These are phyloP conservation scores for Solanum verrucosum DNA, from an alignment of 257 asterid species.

Conservation along the genomic window DNA sequence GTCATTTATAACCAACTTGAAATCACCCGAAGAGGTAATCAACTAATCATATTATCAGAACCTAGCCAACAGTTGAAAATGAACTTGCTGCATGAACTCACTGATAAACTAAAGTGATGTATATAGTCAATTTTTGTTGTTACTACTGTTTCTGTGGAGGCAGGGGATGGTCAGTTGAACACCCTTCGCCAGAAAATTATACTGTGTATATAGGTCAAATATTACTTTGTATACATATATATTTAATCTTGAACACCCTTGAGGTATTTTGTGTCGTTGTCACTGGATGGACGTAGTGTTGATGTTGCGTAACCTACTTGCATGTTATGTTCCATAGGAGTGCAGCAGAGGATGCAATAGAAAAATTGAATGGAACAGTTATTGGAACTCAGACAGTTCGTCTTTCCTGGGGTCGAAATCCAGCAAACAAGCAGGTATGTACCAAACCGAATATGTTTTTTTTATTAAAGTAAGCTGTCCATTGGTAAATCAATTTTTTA, in stretches of 20 bases:
- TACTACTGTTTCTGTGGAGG: neutral
- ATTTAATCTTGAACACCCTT: neutral
- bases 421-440: constrained; percentile 9
- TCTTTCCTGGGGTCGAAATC: constrained; percentile 14
- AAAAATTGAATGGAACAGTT: constrained; percentile 13
- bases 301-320: neutral
- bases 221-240: neutral
- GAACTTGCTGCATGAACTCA: neutral
- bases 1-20: neutral
- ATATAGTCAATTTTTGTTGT: neutral
- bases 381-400: constrained; percentile 18
- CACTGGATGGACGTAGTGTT: neutral
- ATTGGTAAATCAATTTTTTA: neutral
- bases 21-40: neutral
- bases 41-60: neutral
- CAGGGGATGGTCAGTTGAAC: neutral
- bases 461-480: neutral
- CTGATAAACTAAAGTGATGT: neutral
- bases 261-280: neutral
- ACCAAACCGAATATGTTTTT: neutral
- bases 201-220: neutral
- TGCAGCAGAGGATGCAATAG: constrained; percentile 13
- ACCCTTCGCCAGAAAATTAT: neutral
- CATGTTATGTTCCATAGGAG: neutral
- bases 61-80: neutral